These are phyloP conservation scores for Suillus subluteus DNA, from an alignment of 768 basidiomycete species.

Conservation along the genomic window DNA sequence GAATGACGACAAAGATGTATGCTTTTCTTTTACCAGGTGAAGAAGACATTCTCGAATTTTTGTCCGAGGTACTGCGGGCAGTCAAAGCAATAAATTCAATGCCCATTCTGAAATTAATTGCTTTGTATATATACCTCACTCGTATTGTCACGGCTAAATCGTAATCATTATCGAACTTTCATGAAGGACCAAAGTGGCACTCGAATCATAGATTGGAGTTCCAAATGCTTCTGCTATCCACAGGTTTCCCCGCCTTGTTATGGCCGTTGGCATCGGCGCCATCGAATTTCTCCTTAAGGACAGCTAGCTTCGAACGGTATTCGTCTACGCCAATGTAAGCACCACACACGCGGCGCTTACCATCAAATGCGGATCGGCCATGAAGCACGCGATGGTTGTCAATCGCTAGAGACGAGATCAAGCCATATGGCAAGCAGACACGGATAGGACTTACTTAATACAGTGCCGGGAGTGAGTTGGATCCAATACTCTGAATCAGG, in stretches of 20 bases:
- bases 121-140: neutral
- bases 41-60: neutral
- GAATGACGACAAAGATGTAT: slow-evolving; percentile 21
- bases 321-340: slow-evolving; percentile 95
- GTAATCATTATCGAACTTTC: neutral
- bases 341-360: slow-evolving; percentile 91
- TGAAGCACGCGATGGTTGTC: slow-evolving; percentile 95
- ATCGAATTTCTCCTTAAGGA: slow-evolving; percentile 63
- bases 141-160: neutral
- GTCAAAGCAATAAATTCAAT: neutral
- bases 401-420: slow-evolving; percentile 53
- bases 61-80: neutral
- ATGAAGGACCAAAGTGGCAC: neutral
- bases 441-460: slow-evolving; percentile 61
- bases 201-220: slow-evolving; percentile 49
- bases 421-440: neutral
- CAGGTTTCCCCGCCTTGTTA: slow-evolving; percentile 4
- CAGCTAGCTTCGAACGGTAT: slow-evolving; percentile 76
- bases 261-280: slow-evolving; percentile 25
- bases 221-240: slow-evolving; percentile 59
- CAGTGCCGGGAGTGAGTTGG: slow-evolving; percentile 85
- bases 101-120: no score
- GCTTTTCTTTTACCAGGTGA: neutral
- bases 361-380: slow-evolving; percentile 89
- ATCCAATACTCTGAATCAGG: slow-evolving; percentile 92